Conservation (phyloP, 192 early-diverging fungal species). For the Coemansia furcata region DNA sequence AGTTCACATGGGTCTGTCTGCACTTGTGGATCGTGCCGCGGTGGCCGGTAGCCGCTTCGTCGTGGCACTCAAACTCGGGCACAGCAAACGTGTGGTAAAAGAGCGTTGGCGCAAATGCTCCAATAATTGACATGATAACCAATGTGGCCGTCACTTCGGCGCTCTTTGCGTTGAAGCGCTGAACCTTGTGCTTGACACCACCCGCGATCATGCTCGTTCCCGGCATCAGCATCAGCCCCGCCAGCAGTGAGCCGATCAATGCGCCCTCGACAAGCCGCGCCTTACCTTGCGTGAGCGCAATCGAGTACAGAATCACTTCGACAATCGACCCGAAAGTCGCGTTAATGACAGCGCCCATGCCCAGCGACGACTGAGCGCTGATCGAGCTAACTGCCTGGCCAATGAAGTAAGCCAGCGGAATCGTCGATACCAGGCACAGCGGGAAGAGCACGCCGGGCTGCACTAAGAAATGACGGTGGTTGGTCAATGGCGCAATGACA, state of each 20-base stretch:
- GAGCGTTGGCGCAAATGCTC: conserved; percentile 88
- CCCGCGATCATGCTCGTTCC: conserved; percentile 93
- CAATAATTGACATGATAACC: conserved; percentile 92
- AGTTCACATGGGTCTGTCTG: conserved; percentile 60
- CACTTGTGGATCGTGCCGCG: conserved; percentile 60
- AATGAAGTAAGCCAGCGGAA: conserved; percentile 95
- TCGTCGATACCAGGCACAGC: conserved; percentile 72
- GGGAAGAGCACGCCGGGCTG: conserved; percentile 66
- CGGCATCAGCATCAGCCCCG: conserved; percentile 86
- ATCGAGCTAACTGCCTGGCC: conserved; percentile 97
- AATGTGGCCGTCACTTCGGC: conserved; percentile 95
- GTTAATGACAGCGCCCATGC: conserved; percentile 93
- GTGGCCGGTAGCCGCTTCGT: conserved; percentile 12
- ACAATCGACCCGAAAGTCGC: conserved; percentile 97
- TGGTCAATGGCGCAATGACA: conserved; percentile 57
- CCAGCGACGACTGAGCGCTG: conserved; percentile 89
- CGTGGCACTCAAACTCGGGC: conserved; percentile 51
- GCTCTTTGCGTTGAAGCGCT: conserved; percentile 91
- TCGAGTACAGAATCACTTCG: conserved; percentile 90
- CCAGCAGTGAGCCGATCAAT: conserved; percentile 88
- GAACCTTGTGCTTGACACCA: conserved; percentile 86
- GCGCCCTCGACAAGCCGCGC: conserved; percentile 84
- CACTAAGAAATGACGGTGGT: conserved; percentile 56
- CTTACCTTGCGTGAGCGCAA: conserved; percentile 88
- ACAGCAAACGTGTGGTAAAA: conserved; percentile 90